Evolutionary conservation across 306 rosid genomes (phyloP).

Genomic region (barrel medic (Medicago truncatula)): MtrunA17r5.0-ANR NC_053043.1:14817001-14817500

Average conservation of each 20-base stretch:
- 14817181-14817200: constrained; percentile 43
- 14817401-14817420: constrained; percentile 71
- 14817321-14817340: constrained; percentile 20
- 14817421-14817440: constrained; percentile 61
- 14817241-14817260: constrained; percentile 52
- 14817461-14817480: constrained; percentile 38
- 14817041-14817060: constrained; percentile 25
- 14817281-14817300: constrained; percentile 61
- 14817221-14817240: constrained; percentile 54
- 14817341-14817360: background rate
- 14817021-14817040: constrained; percentile 4
- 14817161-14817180: constrained; percentile 50
- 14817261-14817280: constrained; percentile 44
- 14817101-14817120: constrained; percentile 2
- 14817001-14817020: background rate
- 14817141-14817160: constrained; percentile 16
- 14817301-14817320: constrained; percentile 35
- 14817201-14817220: constrained; percentile 32
- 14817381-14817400: constrained; percentile 62
- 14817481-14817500: constrained; percentile 69
- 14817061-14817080: constrained; percentile 51
- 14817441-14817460: constrained; percentile 51
- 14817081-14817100: constrained; percentile 51
- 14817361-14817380: constrained; percentile 23
- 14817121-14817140: background rate